Base-by-base conservation (phyloP, 2,329 filamentous ascomycete species). In the Trichoderma lentiforme region DNA sequence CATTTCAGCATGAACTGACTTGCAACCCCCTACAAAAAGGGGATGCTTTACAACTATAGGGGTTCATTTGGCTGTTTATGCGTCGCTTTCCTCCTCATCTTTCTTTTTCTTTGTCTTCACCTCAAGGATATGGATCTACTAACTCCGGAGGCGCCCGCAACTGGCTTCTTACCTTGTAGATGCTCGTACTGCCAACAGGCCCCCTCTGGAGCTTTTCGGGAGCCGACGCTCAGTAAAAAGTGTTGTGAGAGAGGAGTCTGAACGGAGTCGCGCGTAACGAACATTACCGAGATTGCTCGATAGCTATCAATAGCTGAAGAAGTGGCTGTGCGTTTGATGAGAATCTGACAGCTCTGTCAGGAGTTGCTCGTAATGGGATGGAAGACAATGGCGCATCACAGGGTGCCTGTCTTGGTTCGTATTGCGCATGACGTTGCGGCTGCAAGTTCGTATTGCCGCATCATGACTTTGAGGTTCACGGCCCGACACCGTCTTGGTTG, bases 281-380 rank as follows among this genome's bases (percentile, higher is more conserved):
- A 28, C 18, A 24, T 18, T 26, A 47, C 62, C 62, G 62, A 65
- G 12, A 65, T 65, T 65, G 62, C 62, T 28, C 28, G 51, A 47
- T 14, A 47, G 66, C 66, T 47, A 61, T 61, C 66, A 34, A 51
- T 24, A 26, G 57, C n/a, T 61, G 21, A 21, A 34, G 26, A 28
- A 61, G 56, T 51, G 66, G 66, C 36, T 61, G n/a, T 61, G 66
- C 56, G 43, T 34, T 61, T 47, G 57, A 65, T 53, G 62, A 65
- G 26, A 15, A 28, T 39, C 58, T 24, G 34, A 32, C 11, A 18
- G 24, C 24, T 30, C 61, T 9, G 24, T 64, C 39, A 26, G 61
- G 61, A 47, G 36, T 36, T 39, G 60, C 34, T 39, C 34, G 60
- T 39, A 39, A 39, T 26, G 14, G 30, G 7, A 15, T 9, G 21